Percentiles rank a stretch among this genome's conserved stretches.
Evolutionary conservation across 345 rosid species (phyloP).

Genomic region (Lumnitzera littorea): DNA sequence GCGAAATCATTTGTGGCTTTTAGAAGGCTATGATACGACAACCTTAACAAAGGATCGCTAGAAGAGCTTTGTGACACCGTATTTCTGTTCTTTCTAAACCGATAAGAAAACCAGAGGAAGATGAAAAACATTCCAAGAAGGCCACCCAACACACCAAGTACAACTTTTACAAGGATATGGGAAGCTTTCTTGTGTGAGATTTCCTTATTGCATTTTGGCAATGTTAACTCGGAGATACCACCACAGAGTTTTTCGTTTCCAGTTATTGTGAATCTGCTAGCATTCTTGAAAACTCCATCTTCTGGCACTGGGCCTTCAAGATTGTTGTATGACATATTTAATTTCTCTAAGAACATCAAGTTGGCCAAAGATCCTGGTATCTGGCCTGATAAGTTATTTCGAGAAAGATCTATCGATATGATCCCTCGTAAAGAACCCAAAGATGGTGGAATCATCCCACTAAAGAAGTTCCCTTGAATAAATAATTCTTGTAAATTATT

Average conservation of each 20-base stretch:
- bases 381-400: constrained; percentile 15
- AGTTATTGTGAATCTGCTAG: constrained; percentile 1
- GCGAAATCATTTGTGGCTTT: constrained; percentile 11
- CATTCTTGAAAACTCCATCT: constrained; percentile 18
- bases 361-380: constrained; percentile 13
- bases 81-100: neutral
- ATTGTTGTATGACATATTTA: constrained; percentile 21
- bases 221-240: neutral
- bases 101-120: neutral
- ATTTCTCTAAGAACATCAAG: neutral
- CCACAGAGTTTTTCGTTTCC: constrained; percentile 27
- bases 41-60: neutral
- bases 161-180: no score
- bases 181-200: no score
- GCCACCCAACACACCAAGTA: no score
- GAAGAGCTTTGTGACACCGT: neutral
- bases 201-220: no score
- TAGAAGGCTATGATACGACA: constrained; percentile 1
- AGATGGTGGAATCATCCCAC: constrained; percentile 12
- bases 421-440: constrained; percentile 14
- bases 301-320: constrained; percentile 19
- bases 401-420: constrained; percentile 12
- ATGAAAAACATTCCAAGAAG: no score
- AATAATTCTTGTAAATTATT: neutral
- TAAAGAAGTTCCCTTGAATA: constrained; percentile 13